Evolutionary conservation across 805 yeast genomes (phyloP), one percentile per base, ranked within the genome.

Genomic region (Ogataea siamensis): DNA sequence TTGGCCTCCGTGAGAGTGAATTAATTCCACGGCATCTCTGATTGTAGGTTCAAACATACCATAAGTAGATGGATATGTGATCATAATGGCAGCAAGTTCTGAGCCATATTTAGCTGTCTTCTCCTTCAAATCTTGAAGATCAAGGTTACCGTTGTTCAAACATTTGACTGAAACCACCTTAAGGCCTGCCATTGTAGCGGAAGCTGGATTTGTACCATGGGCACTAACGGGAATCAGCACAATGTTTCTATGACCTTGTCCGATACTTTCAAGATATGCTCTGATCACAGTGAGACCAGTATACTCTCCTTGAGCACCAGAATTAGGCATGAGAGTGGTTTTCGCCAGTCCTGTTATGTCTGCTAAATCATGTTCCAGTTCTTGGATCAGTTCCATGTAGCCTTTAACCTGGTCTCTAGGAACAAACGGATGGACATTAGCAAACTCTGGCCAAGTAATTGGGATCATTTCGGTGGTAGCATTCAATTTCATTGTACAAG

Each of bases 301-400:
- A 66, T 84, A 93, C 65, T 93, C 99, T 63, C 99, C 99, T 64
- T 91, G 96, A 26, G 99, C 98, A 50, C 99, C 99, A 26, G 97
- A 87, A 61, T 93, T 93, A 46, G 99, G 99, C 81, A 87, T 94
- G 43, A 87, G 68, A 2, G 97, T 85, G 14, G 95, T 83, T 27
- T 86, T 91, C 44, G 80, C 86, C 55, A 93, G 87, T 0, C 98
- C 98, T 8, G 99, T 91, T 47, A 93, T 89, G 47, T 84, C 87
- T 40, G 89, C 85, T 50, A 93, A 70, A 63, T 93, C 98, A 24
- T 70, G 67, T 61, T 86, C 95, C 22, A 93, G 74, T 57, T 86
- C 95, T 15, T 63, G 57, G 34, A 89, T 77, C 43, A 93, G 65
- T 57, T 84, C 83, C 49, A 73, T 60, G 64, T 91, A 93, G 25